Base-by-base conservation (phyloP, 2,329 filamentous ascomycete genomes). In the Fonsecaea pedrosoi region DNA sequence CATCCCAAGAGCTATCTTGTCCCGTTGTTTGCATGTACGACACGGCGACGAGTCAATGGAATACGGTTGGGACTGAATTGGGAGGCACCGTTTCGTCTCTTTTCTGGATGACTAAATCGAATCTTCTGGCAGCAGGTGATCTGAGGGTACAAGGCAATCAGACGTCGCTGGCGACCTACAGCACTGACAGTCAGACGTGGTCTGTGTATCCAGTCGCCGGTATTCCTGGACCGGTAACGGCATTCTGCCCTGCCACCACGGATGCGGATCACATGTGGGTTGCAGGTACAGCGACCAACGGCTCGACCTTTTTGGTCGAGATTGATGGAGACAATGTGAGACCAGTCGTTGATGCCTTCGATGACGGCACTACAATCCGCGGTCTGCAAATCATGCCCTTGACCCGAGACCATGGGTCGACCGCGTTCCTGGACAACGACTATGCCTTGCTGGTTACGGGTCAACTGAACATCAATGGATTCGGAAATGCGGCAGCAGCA, bases 391-490 rank as follows among this genome's bases (percentile, higher is more conserved):
- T 98, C 65, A 89, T 98, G 72, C 85, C 87, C 3, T 78, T 96
- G 21, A 90, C 86, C 0, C 79, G 89, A 57, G 79, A 87, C 15
- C 95, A 98, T 76, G 86, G 82, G 40, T 79, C 83, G 13, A 88
- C 86, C 1, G 79, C 86, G 42, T 81, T 93, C 6, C 80, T 99
- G 15, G 84, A 88, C 60, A 79, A 85, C 18, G 83, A 88, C 69
- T 88, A 95, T 76, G 85, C 88, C 3, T 86, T 99, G 40, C 85
- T 99, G 79, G 82, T 98, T 58, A 92, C 92, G n/a, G 95, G 95
- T 45, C 87, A 90, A 61, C 87, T 99, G 71, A 85, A 88, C 70
- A 84, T 98, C 18, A 87, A 90, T 0, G 81, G 82, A 57, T 93
- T 93, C 75, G 94, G 94, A 66, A 89, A 89, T 65, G 92, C 90